phyloP scores from a whole-genome alignment of 2,329 filamentous ascomycete genomes.

The Pseudogymnoascus sp. region DNA sequence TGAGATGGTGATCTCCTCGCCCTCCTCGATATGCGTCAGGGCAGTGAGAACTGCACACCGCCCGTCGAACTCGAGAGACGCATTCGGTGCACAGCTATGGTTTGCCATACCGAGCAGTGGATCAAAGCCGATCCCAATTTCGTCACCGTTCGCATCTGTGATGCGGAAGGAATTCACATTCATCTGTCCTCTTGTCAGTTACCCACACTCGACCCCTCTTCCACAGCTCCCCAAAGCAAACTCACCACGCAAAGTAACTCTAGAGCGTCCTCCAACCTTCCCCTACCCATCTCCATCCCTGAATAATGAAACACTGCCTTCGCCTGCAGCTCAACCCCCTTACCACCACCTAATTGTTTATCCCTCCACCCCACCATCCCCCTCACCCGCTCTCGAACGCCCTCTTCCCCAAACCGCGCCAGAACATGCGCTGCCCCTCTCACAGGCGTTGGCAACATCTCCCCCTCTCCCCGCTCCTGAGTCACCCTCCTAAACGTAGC shows the following conservation, averaged over 20 bases:
- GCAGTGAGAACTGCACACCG: neutral
- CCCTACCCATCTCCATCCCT: neutral
- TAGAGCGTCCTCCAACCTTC: neutral
- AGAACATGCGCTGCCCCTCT: neutral
- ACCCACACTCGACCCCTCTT: too few relatives aligned
- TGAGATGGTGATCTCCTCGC: constrained; percentile 6
- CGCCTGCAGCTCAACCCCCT: neutral
- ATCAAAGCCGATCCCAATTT: constrained; percentile 11
- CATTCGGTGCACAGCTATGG: constrained; percentile 10
- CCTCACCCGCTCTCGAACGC: neutral
- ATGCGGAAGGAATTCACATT: constrained; percentile 9
- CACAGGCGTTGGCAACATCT: neutral
- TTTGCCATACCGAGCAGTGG: constrained; percentile 9
- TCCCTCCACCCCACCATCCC: constrained; percentile 2
- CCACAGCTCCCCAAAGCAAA: neutral
- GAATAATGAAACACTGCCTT: constrained; percentile 1
- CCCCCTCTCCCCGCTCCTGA: neutral
- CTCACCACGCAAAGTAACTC: neutral
- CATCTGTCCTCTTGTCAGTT: constrained; percentile 7
- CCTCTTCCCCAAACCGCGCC: neutral
- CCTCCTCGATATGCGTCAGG: neutral
- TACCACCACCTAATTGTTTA: neutral
- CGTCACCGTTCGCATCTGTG: neutral
- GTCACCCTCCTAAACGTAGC: neutral
- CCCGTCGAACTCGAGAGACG: constrained; percentile 6